Evolutionary conservation across 2,329 filamentous ascomycete species (phyloP).

Genomic region (Phialophora tarda): DNA sequence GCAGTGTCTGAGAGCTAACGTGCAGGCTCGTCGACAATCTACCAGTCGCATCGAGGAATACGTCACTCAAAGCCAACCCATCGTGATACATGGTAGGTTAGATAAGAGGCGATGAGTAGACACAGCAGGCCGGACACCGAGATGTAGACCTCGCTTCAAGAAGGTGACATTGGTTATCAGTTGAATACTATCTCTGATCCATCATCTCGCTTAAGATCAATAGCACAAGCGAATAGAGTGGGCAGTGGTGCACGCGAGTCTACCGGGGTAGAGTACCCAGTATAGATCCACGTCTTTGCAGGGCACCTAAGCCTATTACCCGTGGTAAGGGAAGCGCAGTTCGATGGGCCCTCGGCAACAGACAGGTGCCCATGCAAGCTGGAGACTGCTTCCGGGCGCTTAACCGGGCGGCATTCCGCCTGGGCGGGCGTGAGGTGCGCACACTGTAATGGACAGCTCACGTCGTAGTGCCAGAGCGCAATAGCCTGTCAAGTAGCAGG

Average conservation of each 20-base stretch:
- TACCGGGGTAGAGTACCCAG: background rate
- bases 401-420: background rate
- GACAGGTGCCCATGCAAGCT: background rate
- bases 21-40: background rate
- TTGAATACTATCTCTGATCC: background rate
- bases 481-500: no score
- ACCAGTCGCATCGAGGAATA: no score
- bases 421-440: no score
- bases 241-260: background rate
- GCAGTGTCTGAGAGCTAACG: background rate
- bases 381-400: background rate
- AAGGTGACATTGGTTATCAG: conserved; percentile 8
- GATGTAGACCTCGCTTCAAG: background rate
- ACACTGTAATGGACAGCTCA: no score
- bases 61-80: background rate
- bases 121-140: background rate
- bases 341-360: background rate
- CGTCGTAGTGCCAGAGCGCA: no score
- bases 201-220: conserved; percentile 8
- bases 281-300: background rate
- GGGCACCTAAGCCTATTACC: background rate
- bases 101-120: background rate
- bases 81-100: background rate
- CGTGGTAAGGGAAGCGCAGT: background rate
- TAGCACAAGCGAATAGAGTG: background rate